A percentile compares a stretch with the other conserved stretches of the same genome.
Evolutionary conservation across 208 protist species (phyloP).

Genomic region (Trypanosoma cruzi): DNA sequence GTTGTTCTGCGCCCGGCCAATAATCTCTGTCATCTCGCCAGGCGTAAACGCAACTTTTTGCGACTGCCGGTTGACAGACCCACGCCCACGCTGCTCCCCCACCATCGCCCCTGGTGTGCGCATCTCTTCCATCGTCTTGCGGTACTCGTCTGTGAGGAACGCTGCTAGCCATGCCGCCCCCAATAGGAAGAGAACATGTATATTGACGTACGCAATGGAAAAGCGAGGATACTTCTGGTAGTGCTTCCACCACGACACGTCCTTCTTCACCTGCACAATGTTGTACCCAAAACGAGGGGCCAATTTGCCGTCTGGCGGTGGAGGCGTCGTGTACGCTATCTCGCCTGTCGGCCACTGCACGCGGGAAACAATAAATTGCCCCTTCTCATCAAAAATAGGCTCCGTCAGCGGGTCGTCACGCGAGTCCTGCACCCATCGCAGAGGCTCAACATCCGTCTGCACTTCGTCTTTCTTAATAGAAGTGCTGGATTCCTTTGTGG

Average conservation of each 20-base stretch:
- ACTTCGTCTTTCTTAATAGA: constrained; percentile 9
- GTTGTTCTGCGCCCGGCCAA: constrained; percentile 81
- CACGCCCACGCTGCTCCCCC: constrained; percentile 78
- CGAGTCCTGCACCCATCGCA: constrained; percentile 69
- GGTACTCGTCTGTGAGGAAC: constrained; percentile 78
- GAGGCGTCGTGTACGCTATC: constrained; percentile 77
- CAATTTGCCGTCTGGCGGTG: constrained; percentile 67
- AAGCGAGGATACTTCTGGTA: constrained; percentile 82
- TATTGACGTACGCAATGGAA: constrained; percentile 84
- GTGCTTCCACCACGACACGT: constrained; percentile 90
- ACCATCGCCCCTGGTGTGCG: constrained; percentile 84
- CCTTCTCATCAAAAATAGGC: constrained; percentile 73
- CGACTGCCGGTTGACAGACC: constrained; percentile 50
- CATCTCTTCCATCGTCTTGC: constrained; percentile 65
- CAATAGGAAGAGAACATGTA: constrained; percentile 78
- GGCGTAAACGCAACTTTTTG: constrained; percentile 73
- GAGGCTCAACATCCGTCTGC: constrained; percentile 45
- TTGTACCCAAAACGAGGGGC: constrained; percentile 88
- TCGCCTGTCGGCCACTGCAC: constrained; percentile 88
- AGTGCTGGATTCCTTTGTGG: not conserved
- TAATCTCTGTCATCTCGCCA: constrained; percentile 64
- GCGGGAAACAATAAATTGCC: constrained; percentile 83
- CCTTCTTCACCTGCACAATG: constrained; percentile 85
- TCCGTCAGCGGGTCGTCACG: constrained; percentile 43
- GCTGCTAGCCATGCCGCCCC: constrained; percentile 77